Percentiles rank a stretch among this genome's conserved stretches.
These are phyloP conservation scores for Kondoa malvinella DNA, from an alignment of 768 basidiomycete species.

Conservation along the genomic window DNA sequence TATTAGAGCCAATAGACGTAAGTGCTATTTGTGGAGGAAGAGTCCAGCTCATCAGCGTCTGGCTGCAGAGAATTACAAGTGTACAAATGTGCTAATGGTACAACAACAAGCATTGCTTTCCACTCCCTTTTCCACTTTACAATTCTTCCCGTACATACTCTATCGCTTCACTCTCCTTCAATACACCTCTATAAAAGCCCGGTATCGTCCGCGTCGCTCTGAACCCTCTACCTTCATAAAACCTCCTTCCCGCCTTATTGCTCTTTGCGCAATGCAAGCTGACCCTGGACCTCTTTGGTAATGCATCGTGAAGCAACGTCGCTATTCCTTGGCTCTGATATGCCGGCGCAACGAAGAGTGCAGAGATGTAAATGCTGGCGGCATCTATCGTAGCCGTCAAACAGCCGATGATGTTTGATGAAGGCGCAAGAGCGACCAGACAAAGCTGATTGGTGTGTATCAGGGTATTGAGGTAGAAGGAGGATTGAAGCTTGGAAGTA, in stretches of 20 bases:
- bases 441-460: background rate
- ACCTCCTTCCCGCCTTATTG: background rate
- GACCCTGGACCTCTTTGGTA: background rate
- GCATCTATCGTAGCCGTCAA: background rate
- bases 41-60: background rate
- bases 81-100: background rate
- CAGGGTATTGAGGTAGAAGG: background rate
- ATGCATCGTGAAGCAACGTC: background rate
- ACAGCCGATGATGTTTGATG: background rate
- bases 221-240: background rate
- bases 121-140: background rate
- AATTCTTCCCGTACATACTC: background rate
- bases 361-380: background rate
- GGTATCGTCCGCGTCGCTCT: background rate
- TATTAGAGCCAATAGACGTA: slow-evolving; percentile 38
- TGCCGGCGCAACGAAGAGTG: background rate
- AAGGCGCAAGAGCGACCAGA: slow-evolving; percentile 2
- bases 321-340: background rate
- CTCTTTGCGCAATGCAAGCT: background rate
- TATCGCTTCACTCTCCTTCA: background rate
- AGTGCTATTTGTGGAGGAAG: background rate
- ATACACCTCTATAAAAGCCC: slow-evolving; percentile 1
- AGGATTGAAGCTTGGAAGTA: background rate
- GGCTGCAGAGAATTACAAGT: background rate
- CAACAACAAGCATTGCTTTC: background rate